Evolutionary conservation across 2,329 filamentous ascomycete genomes (phyloP).

Genomic region (Microdochium trichocladiopsis): DNA sequence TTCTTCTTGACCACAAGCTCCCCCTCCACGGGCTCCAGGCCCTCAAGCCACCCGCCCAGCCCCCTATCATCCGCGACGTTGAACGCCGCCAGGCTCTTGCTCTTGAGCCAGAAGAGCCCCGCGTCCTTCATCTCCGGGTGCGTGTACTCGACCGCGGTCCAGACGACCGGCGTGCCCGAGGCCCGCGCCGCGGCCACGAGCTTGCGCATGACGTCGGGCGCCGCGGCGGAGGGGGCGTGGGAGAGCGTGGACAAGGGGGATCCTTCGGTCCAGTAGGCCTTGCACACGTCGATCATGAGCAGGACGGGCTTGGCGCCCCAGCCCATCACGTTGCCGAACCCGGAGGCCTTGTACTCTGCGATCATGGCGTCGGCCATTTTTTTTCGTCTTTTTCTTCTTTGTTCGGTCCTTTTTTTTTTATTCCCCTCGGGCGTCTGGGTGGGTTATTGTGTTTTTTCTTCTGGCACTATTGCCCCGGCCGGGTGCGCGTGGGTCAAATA

Average conservation of each 20-base stretch:
- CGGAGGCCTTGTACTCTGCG: constrained; percentile 12
- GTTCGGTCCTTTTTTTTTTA: background rate
- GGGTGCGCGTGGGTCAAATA: no score
- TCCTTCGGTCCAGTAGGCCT: constrained; percentile 32
- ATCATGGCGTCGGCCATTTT: background rate
- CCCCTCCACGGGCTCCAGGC: constrained; percentile 25
- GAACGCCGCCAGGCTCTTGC: constrained; percentile 32
- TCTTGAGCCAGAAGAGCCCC: constrained; percentile 33
- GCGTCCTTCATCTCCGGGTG: constrained; percentile 35
- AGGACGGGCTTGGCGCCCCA: constrained; percentile 34
- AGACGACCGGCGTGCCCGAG: constrained; percentile 29
- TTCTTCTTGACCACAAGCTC: constrained; percentile 32
- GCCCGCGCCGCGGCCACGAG: constrained; percentile 31
- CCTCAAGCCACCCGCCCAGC: constrained; percentile 28
- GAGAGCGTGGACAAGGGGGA: constrained; percentile 32
- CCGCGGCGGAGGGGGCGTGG: constrained; percentile 24
- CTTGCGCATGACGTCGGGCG: constrained; percentile 27
- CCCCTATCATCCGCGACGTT: constrained; percentile 28
- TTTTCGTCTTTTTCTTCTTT: background rate
- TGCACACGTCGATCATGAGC: constrained; percentile 38
- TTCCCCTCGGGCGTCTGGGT: background rate
- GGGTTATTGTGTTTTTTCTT: background rate
- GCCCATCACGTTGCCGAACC: constrained; percentile 32
- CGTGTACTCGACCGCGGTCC: constrained; percentile 34
- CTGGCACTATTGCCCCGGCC: no score